Conservation (phyloP, 2,329 filamentous ascomycete genomes). For the Metarhizium robertsii region DNA sequence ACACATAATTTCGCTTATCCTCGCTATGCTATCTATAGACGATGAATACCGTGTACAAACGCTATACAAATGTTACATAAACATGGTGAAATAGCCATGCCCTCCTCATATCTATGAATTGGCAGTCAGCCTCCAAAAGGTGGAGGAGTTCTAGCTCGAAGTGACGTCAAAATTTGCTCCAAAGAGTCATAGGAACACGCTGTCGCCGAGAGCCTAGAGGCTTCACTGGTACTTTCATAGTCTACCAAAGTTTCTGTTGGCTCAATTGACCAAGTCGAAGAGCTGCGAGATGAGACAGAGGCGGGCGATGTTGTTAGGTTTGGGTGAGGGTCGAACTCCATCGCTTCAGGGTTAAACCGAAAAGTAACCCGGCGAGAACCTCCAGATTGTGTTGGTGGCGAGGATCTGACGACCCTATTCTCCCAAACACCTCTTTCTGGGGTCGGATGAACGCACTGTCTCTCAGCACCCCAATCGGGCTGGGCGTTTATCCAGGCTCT, state of each 20-base stretch:
- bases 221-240: not conserved
- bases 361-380: not conserved
- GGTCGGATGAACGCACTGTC: slow-evolving; percentile 4
- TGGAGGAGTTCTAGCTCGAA: not conserved
- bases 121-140: not conserved
- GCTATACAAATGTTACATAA: not conserved
- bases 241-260: not conserved
- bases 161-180: not conserved
- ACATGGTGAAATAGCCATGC: not conserved
- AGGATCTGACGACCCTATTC: not conserved
- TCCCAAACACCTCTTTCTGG: slow-evolving; percentile 1
- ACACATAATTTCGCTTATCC: not conserved
- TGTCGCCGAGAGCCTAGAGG: not conserved
- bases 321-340: slow-evolving; percentile 2
- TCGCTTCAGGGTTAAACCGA: slow-evolving; percentile 7
- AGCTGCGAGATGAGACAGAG: not conserved
- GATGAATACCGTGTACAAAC: not conserved
- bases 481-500: slow-evolving; percentile 7
- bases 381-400: not conserved
- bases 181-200: not conserved
- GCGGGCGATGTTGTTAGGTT: not conserved
- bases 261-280: not conserved
- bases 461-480: not conserved
- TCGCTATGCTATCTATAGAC: not conserved
- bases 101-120: not conserved